Evolutionary conservation across 441 rosid species (phyloP), one percentile per base, ranked within the genome.

Genomic region (Gossypium gossypioides): DNA sequence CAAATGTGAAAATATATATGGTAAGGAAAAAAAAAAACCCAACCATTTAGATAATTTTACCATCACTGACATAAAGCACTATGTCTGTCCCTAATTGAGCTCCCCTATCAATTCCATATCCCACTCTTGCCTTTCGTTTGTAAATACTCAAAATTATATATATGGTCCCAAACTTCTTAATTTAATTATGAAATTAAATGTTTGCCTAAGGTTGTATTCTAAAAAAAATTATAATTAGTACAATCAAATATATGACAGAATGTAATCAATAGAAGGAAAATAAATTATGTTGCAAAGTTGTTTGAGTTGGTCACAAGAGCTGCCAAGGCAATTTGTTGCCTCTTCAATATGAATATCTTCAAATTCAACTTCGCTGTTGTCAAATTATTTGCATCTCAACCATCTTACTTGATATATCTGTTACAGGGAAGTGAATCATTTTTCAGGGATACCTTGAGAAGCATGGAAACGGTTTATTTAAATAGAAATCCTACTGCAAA

Each of bases 401-500:
- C 24, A 48, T 42, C 27, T 44, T 25, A 22, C 8, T 25, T 42
- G 52, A 64, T 46, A 40, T 51, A 9, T 72, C 0, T 64, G 66
- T 58, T 37, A 62, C 81, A 89, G 88, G 88, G 86, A 50, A 77
- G 75, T 58, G 90, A 86, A 44, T 83, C 92, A 19, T 91, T 90
- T 83, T 78, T 90, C 80, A 86, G 96, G 72, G 85, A 85, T 74
- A 96, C 83, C 12, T 80, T 91, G 77, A 81, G 72, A 6, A 83
- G 83, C 56, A 89, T 90, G 93, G 97, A 94, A 71, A 60, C 76
- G 37, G 89, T 90, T 77, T 91, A 91, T 73, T 77, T 90, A 72
- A 80, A 76, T 46, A 83, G 98, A 68, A 94, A 91, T 62, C 93
- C 91, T 2, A 90, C 98, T 0, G 93, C 98, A 18, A 89, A 83